These are phyloP conservation scores for Selenicereus undatus DNA, from an alignment of 148 eudicot species.

Conservation along the genomic window DNA sequence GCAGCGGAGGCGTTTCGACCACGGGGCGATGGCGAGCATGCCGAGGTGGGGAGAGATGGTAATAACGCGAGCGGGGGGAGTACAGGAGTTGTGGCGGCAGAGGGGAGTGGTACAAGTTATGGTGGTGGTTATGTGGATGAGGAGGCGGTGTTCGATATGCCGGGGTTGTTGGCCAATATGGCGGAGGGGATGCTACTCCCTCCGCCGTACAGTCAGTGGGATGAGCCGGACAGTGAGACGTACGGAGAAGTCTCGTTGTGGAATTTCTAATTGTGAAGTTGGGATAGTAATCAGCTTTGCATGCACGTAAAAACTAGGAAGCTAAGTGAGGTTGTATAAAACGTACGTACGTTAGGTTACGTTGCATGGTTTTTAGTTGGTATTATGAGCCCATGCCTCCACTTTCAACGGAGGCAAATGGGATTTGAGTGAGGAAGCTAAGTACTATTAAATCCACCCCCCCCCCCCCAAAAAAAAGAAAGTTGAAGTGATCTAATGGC, in stretches of 20 bases:
- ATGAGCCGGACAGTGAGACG: conserved; percentile 20
- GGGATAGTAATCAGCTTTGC: no score
- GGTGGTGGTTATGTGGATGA: conserved; percentile 28
- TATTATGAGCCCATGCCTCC: no score
- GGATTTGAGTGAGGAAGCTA: no score
- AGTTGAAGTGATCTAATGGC: no score
- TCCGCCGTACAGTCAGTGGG: conserved; percentile 28
- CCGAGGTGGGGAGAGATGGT: not conserved
- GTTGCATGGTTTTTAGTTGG: no score
- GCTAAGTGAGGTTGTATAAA: no score
- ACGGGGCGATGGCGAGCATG: not conserved
- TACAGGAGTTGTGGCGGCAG: not conserved
- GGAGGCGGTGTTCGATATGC: conserved; percentile 34
- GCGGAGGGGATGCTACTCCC: conserved; percentile 42
- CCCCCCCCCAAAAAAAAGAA: no score
- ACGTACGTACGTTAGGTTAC: no score
- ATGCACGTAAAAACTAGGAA: no score
- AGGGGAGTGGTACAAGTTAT: not conserved
- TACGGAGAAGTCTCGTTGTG: conserved; percentile 28
- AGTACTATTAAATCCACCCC: no score
- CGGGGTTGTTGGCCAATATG: conserved; percentile 32
- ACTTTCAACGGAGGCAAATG: no score
- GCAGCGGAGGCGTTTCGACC: conserved; percentile 46
- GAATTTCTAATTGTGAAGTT: conserved; percentile 15
- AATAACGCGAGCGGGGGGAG: not conserved